Evolutionary conservation across 1,284 basidiomycete genomes (phyloP), one percentile per base, ranked within the genome.

Genomic region (Cutaneotrichosporon spelunceum): DNA sequence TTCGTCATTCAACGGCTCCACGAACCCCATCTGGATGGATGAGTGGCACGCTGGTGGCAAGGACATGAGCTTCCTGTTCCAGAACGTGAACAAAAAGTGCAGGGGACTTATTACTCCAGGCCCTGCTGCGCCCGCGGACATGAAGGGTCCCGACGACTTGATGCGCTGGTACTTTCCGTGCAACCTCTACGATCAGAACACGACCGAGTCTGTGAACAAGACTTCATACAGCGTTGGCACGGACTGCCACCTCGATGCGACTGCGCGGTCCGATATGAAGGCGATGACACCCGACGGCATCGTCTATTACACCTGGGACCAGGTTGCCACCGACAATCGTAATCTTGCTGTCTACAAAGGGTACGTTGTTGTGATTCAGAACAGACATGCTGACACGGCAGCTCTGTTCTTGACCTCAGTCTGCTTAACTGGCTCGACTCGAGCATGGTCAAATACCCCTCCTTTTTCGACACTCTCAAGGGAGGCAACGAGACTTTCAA

Each of bases 41-140:
- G 80, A 82, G 3, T 97, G 88, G 86, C 83, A 85, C 67, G 84
- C 91, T 0, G 88, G 86, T 7, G 89, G 90, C 39, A 90, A 88
- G 75, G 96, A 98, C 71, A 88, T 89, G 21, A 91, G 88, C 47
- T 94, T 99, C 80, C 77, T 99, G 73, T 99, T 99, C 82, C 95
- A 99, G 80, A 90, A 87, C 56, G 87, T 89, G 66, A 94, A 94
- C 75, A 81, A 88, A 70, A 84, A 88, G 61, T 99, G 95, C 76
- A 78, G 85, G 23, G 85, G 84, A 26, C 71, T 92, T 71, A 88
- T 99, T 72, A 88, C 85, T 14, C 42, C 61, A 2, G 86, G 87
- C 62, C 84, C 90, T 13, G 70, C 81, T 29, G 85, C 84, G 49
- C 88, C 89, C 8, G 62, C 67, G 50, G 83, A 85, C 45, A 82